phyloP scores from a whole-genome alignment of 148 eudicot species.

The Polygonum maritimum region DNA sequence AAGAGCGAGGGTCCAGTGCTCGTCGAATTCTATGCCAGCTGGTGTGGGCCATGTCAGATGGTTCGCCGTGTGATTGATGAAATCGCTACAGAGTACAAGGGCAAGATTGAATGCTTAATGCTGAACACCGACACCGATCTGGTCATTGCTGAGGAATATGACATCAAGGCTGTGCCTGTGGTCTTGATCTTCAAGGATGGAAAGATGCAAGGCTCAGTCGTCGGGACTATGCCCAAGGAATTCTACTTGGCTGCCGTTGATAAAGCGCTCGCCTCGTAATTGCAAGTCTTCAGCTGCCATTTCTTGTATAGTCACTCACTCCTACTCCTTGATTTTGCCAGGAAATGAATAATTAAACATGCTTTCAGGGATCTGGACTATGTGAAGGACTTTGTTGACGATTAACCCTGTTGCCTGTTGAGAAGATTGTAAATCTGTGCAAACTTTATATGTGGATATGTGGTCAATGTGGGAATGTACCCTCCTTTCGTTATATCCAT shows the following conservation, averaged over 20 bases:
- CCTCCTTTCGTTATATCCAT: not conserved
- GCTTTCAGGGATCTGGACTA: not conserved
- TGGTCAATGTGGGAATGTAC: not conserved
- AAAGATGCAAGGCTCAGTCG: conserved; percentile 36
- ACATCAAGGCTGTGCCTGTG: conserved; percentile 81
- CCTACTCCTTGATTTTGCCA: not conserved
- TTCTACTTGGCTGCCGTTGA: conserved; percentile 80
- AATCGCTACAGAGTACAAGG: conserved; percentile 65
- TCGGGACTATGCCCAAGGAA: conserved; percentile 96
- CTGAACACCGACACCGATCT: conserved; percentile 55
- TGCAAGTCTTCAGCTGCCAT: not conserved
- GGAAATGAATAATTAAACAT: not conserved
- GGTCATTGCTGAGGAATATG: conserved; percentile 54
- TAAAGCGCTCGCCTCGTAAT: conserved; percentile 16
- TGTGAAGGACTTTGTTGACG: not conserved
- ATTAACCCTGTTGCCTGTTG: not conserved
- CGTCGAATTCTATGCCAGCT: conserved; percentile 84
- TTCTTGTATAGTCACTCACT: not conserved
- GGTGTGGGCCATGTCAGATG: conserved; percentile 99
- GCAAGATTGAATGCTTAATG: conserved; percentile 52
- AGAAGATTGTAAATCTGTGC: not conserved
- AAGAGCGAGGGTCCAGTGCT: conserved; percentile 63
- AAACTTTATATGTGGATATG: not conserved
- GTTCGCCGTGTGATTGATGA: conserved; percentile 93
- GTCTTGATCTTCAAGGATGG: conserved; percentile 90